Evolutionary conservation across 2,329 filamentous ascomycete species (phyloP).

Genomic region (Dothidotthia symphoricarpi): DNA sequence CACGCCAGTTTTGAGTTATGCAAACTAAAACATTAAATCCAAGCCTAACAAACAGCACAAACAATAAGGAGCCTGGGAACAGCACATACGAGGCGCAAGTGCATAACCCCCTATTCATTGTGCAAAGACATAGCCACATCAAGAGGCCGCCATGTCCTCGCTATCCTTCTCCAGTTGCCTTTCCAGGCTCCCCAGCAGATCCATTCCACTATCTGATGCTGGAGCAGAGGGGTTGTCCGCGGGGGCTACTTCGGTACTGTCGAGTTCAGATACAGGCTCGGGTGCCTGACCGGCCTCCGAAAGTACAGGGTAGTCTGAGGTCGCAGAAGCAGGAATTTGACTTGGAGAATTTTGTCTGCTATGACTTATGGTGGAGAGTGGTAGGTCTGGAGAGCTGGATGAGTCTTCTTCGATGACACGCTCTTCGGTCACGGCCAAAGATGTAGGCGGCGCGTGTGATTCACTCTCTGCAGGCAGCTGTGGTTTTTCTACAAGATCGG

Average conservation of each 20-base stretch:
- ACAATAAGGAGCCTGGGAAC: no score
- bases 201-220: slow-evolving; percentile 42
- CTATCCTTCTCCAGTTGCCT: slow-evolving; percentile 42
- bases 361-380: slow-evolving; percentile 40
- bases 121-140: no score
- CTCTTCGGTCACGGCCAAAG: slow-evolving; percentile 5
- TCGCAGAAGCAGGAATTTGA: slow-evolving; percentile 23
- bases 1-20: background rate
- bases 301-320: slow-evolving; percentile 2
- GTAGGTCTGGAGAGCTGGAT: slow-evolving; percentile 46
- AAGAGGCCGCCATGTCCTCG: slow-evolving; percentile 2
- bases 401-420: slow-evolving; percentile 24
- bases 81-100: no score
- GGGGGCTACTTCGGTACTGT: slow-evolving; percentile 7
- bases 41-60: slow-evolving; percentile 3
- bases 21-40: background rate
- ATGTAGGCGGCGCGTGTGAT: slow-evolving; percentile 2
- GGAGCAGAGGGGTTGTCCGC: slow-evolving; percentile 14
- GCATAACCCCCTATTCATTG: no score
- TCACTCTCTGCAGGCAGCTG: slow-evolving; percentile 8
- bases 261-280: slow-evolving; percentile 4
- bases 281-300: slow-evolving; percentile 1
- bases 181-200: slow-evolving; percentile 51
- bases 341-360: slow-evolving; percentile 40
- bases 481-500: slow-evolving; percentile 7